Conservation (phyloP, 2,329 filamentous ascomycete species). For the Trichoderma guizhouense region DNA sequence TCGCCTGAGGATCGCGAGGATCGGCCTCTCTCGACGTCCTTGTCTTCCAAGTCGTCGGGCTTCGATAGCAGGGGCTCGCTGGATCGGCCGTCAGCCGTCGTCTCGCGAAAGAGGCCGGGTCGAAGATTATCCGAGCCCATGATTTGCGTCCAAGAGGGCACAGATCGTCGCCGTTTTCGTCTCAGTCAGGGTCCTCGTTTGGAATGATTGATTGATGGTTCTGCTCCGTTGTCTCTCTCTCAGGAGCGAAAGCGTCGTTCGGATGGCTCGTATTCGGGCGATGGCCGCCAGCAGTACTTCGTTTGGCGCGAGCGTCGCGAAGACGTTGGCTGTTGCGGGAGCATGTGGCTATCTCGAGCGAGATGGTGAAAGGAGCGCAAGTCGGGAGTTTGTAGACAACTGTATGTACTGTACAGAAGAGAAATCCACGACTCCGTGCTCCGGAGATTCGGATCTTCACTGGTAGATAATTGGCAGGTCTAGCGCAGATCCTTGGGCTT, state of each 20-base stretch:
- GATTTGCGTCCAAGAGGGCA: slow-evolving; percentile 24
- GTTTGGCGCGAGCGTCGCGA: slow-evolving; percentile 22
- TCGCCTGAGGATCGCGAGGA: slow-evolving; percentile 16
- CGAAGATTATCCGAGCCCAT: slow-evolving; percentile 44
- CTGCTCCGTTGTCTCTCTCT: slow-evolving; percentile 18
- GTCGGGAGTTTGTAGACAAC: background rate
- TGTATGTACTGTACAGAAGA: background rate
- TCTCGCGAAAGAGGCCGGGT: slow-evolving; percentile 43
- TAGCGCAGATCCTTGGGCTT: background rate
- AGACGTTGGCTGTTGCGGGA: slow-evolving; percentile 11
- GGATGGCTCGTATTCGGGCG: slow-evolving; percentile 24
- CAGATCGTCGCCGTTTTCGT: slow-evolving; percentile 20
- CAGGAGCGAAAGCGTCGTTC: slow-evolving; percentile 29
- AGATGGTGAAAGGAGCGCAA: slow-evolving; percentile 13
- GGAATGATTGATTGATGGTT: slow-evolving; percentile 28
- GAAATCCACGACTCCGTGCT: background rate
- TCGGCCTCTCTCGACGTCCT: slow-evolving; percentile 14
- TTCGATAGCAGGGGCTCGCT: slow-evolving; percentile 41
- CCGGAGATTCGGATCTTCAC: slow-evolving; percentile 2
- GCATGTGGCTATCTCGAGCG: slow-evolving; percentile 27
- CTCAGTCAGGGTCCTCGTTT: slow-evolving; percentile 32
- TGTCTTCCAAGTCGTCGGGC: slow-evolving; percentile 22
- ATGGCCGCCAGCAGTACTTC: slow-evolving; percentile 27
- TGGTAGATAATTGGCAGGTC: background rate
- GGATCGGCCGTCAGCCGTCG: slow-evolving; percentile 43